Evolutionary conservation across 805 yeast genomes (phyloP), one percentile per base, ranked within the genome.

Genomic region (Metschnikowia noctiluminum): DNA sequence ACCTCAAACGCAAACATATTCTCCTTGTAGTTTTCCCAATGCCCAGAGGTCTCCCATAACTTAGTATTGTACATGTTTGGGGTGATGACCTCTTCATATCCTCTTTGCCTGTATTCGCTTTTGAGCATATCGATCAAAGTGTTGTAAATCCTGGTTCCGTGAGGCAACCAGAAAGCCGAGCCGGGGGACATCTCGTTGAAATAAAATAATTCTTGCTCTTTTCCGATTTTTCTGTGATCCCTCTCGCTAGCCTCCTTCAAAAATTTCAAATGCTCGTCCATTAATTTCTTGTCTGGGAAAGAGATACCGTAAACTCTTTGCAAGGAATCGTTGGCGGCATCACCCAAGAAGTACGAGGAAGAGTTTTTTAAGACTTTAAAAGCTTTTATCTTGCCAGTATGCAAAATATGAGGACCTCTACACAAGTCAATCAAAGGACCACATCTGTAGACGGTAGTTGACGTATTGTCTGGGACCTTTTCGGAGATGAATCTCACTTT

Each of bases 141-240:
- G 71, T 89, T 89, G 80, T 94, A 94, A 65, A 94, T 94, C 75
- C 98, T 87, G 42, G 99, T 84, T 72, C 99, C 99, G 64, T 92
- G 99, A 44, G 99, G 99, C 62, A 94, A 80, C 98, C 98, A 94
- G 82, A 94, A 94, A 52, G 96, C 91, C 37, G 95, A 84, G 57
- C 99, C 99, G 47, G 99, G 99, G 15, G 97, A 88, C 86, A 92
- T 74, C 71, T 94, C 99, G 70, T 94, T 83, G 81, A 94, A 94
- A 72, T 85, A 82, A 74, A 91, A 94, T 63, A 94, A 79, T 66
- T 94, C 98, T 74, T 94, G 99, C 62, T 94, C 98, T 63, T 76
- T 86, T 69, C 99, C 99, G 58, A 94, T 85, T 72, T 85, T 91
- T 73, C 99, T 83, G 73, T 94, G 99, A 68, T 88, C 96, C 77